Percentiles rank a stretch among this genome's conserved stretches.
These are phyloP conservation scores for Sporisorium scitamineum DNA, from an alignment of 1,284 basidiomycete species.

Conservation along the genomic window DNA sequence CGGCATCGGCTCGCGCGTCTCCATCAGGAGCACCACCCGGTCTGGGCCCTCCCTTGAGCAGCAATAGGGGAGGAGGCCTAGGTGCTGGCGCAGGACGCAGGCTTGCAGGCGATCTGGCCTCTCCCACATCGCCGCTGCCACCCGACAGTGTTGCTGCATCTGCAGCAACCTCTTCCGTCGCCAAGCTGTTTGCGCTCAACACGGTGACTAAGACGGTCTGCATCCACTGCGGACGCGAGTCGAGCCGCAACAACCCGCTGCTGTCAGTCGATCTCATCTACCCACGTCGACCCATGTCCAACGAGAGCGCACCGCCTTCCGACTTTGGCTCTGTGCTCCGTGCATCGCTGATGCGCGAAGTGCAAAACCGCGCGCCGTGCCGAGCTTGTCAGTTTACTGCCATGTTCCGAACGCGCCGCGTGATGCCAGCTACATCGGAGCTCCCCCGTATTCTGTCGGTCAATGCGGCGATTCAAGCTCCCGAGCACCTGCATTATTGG, in stretches of 20 bases:
- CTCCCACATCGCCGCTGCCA: slow-evolving; percentile 13
- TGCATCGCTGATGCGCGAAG: slow-evolving; percentile 82
- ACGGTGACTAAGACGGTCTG: slow-evolving; percentile 75
- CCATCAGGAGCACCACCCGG: slow-evolving; percentile 40
- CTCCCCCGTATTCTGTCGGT: slow-evolving; percentile 88
- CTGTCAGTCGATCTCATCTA: slow-evolving; percentile 83
- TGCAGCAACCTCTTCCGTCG: slow-evolving; percentile 12
- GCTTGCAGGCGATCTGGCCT: slow-evolving; percentile 9
- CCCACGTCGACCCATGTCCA: slow-evolving; percentile 77
- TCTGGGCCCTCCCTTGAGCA: slow-evolving; percentile 37
- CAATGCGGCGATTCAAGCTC: slow-evolving; percentile 83
- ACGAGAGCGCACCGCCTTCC: slow-evolving; percentile 72
- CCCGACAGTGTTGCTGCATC: neutral
- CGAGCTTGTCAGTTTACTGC: slow-evolving; percentile 75
- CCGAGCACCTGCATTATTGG: slow-evolving; percentile 84
- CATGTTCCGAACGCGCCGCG: slow-evolving; percentile 75
- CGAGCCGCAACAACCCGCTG: slow-evolving; percentile 53
- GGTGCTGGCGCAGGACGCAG: slow-evolving; percentile 16
- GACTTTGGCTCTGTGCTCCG: slow-evolving; percentile 81
- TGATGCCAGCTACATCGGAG: slow-evolving; percentile 72
- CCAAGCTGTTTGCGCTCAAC: slow-evolving; percentile 45
- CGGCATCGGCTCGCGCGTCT: slow-evolving; percentile 9
- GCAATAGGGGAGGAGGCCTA: slow-evolving; percentile 41
- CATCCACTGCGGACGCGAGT: slow-evolving; percentile 82
- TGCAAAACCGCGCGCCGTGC: slow-evolving; percentile 86